Evolutionary conservation across 768 basidiomycete genomes (phyloP).

Genomic region (Hydnomerulius pinastri): DNA sequence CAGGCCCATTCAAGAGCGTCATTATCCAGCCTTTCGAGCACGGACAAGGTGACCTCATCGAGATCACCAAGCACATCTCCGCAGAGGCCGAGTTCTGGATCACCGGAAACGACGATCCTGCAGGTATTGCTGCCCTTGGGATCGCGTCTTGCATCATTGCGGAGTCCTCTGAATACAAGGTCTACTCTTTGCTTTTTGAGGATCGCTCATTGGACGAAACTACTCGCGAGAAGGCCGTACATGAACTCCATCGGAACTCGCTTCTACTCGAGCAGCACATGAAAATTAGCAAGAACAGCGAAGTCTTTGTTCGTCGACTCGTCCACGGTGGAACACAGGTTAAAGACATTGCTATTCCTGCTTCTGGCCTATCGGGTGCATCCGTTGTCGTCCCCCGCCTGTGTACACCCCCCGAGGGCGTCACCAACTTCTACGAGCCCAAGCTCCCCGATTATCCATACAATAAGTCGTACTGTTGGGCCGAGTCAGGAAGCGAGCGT

Average conservation of each 20-base stretch:
- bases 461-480: constrained; percentile 28
- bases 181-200: constrained; percentile 17
- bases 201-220: constrained; percentile 11
- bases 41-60: constrained; percentile 16
- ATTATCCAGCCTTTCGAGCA: constrained; percentile 14
- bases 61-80: constrained; percentile 13
- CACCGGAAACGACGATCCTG: constrained; percentile 18
- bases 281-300: constrained; percentile 14
- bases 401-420: constrained; percentile 22
- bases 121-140: constrained; percentile 17
- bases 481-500: constrained; percentile 24
- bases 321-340: constrained; percentile 12
- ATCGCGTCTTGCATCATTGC: constrained; percentile 16
- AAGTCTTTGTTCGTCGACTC: constrained; percentile 19
- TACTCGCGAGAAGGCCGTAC: constrained; percentile 11
- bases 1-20: constrained; percentile 10
- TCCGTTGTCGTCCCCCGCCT: constrained; percentile 27
- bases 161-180: constrained; percentile 15
- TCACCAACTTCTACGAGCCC: constrained; percentile 21
- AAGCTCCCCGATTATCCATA: constrained; percentile 34
- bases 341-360: constrained; percentile 5
- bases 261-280: constrained; percentile 17
- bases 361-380: neutral
- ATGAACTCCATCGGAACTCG: constrained; percentile 10
- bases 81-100: constrained; percentile 16